phyloP scores from a whole-genome alignment of 495 filamentous ascomycete genomes.

The Monascus purpureus region DNA sequence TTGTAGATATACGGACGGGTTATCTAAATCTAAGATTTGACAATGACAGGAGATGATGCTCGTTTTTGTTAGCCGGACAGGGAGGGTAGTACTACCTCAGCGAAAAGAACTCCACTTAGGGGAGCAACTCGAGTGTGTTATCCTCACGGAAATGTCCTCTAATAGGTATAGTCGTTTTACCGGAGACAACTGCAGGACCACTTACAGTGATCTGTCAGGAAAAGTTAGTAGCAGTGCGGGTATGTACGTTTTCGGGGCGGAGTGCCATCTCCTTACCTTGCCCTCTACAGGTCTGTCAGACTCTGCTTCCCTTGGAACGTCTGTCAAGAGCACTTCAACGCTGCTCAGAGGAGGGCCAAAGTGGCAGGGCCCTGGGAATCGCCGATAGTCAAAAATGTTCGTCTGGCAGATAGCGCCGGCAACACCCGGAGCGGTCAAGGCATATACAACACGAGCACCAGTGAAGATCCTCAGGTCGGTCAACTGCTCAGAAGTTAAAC shows the following conservation, averaged over 20 bases:
- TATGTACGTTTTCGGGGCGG: background rate
- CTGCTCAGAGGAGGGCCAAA: constrained; percentile 74
- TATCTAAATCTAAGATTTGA: too few relatives aligned
- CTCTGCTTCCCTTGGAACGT: constrained; percentile 42
- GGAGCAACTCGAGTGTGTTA: constrained; percentile 23
- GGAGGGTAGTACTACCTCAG: too few relatives aligned
- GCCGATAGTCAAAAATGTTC: constrained; percentile 74
- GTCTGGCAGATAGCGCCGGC: constrained; percentile 80
- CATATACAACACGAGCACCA: constrained; percentile 70
- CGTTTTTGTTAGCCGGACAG: too few relatives aligned
- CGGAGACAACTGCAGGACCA: constrained; percentile 26
- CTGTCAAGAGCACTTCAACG: constrained; percentile 59
- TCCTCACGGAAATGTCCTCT: constrained; percentile 25
- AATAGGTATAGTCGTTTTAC: constrained; percentile 13
- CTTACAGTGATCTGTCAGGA: constrained; percentile 21
- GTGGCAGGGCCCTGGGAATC: constrained; percentile 43
- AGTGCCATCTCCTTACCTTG: constrained; percentile 32
- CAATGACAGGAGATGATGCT: too few relatives aligned
- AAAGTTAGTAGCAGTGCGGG: background rate
- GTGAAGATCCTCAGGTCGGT: constrained; percentile 71
- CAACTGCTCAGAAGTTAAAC: constrained; percentile 50
- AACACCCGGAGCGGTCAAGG: constrained; percentile 64
- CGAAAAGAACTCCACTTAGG: too few relatives aligned
- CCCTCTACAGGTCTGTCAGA: constrained; percentile 38
- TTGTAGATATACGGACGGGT: too few relatives aligned